A percentile compares a stretch with the other conserved stretches of the same genome.
These are phyloP conservation scores for Colletotrichum sp. DNA, from an alignment of 2,329 filamentous ascomycete genomes.

Conservation along the genomic window DNA sequence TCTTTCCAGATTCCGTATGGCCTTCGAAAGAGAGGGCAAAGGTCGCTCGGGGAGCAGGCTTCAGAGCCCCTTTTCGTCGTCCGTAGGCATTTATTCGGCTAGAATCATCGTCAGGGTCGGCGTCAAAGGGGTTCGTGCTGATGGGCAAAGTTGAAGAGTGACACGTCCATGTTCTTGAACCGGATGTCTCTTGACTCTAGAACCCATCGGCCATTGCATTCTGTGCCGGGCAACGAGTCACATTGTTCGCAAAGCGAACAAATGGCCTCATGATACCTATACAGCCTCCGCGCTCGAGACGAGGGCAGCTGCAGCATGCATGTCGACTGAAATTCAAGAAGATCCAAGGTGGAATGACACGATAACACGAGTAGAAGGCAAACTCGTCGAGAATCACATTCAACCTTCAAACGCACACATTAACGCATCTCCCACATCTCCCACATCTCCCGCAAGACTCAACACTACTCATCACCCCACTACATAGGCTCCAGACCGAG, in stretches of 20 bases:
- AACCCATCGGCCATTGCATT: rapidly evolving
- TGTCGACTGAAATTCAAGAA: background rate
- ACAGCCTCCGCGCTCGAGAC: background rate
- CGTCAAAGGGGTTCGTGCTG: background rate
- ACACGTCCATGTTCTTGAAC: background rate
- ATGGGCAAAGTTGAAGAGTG: background rate
- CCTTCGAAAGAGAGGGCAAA: background rate
- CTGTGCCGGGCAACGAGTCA: background rate
- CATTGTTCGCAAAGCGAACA: background rate
- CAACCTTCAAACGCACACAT: background rate
- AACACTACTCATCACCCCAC: background rate
- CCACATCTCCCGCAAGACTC: background rate
- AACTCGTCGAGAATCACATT: background rate
- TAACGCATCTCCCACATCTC: background rate
- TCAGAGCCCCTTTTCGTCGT: background rate
- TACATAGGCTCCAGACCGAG: background rate
- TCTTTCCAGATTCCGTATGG: background rate
- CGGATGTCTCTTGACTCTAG: background rate
- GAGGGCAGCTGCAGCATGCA: background rate
- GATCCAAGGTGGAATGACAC: background rate
- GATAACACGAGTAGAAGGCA: rapidly evolving
- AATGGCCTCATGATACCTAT: background rate
- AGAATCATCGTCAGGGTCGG: background rate
- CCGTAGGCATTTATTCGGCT: background rate
- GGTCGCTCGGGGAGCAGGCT: background rate